These are phyloP conservation scores for Cutaneotrichosporon mucoides DNA, from an alignment of 1,284 basidiomycete genomes.

Conservation along the genomic window DNA sequence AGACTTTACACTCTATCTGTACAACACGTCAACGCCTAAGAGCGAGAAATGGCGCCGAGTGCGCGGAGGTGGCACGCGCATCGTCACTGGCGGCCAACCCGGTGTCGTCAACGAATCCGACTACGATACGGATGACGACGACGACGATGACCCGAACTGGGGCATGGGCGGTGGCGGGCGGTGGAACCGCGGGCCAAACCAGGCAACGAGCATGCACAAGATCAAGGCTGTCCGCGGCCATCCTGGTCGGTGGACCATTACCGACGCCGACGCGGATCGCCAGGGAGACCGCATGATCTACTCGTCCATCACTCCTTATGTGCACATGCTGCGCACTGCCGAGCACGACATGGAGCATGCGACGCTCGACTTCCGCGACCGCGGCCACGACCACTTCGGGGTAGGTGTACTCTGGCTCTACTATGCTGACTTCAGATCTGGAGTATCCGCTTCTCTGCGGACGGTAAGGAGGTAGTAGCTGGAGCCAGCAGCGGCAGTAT, in stretches of 20 bases:
- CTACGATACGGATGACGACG: slow-evolving; percentile 14
- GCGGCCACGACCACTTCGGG: slow-evolving; percentile 56
- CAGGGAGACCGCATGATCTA: slow-evolving; percentile 95
- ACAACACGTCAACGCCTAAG: slow-evolving; percentile 58
- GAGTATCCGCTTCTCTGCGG: slow-evolving; percentile 91
- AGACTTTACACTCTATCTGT: slow-evolving; percentile 85
- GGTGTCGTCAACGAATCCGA: not conserved
- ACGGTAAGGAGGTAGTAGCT: slow-evolving; percentile 81
- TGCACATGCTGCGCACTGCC: slow-evolving; percentile 78
- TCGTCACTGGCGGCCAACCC: slow-evolving; percentile 1
- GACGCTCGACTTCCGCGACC: slow-evolving; percentile 61
- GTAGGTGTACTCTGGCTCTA: slow-evolving; percentile 19
- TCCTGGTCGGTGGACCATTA: slow-evolving; percentile 81
- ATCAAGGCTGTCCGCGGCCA: slow-evolving; percentile 74
- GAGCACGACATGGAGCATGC: slow-evolving; percentile 67
- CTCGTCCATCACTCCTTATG: slow-evolving; percentile 72
- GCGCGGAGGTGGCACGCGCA: slow-evolving; percentile 7
- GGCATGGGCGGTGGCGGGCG: slow-evolving; percentile 7
- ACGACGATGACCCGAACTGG: slow-evolving; percentile 44
- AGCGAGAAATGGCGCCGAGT: not conserved
- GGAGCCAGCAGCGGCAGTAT: slow-evolving; percentile 51
- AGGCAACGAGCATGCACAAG: slow-evolving; percentile 60
- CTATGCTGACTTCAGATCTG: slow-evolving; percentile 58
- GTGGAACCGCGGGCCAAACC: slow-evolving; percentile 11
- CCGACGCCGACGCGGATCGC: slow-evolving; percentile 87